phyloP scores from a whole-genome alignment of 768 basidiomycete species.

The Mycena filopes region DNA sequence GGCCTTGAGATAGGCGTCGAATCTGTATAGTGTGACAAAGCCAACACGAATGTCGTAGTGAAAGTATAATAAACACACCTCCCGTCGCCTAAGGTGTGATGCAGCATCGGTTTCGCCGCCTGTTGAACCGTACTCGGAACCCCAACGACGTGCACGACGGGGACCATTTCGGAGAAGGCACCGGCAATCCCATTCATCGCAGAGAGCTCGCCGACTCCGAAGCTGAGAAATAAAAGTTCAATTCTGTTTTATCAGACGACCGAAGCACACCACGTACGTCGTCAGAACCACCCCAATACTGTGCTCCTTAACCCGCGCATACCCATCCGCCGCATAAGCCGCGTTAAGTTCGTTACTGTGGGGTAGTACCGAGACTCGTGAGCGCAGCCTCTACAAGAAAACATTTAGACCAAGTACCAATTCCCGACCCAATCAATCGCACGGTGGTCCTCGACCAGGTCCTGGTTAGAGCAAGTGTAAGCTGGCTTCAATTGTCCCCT shows the following conservation, averaged over 20 bases:
- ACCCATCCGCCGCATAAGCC: slow-evolving; percentile 92
- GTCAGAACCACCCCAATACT: slow-evolving; percentile 80
- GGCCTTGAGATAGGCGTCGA: slow-evolving; percentile 81
- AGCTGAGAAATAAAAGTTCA: slow-evolving; percentile 52
- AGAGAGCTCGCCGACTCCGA: slow-evolving; percentile 93
- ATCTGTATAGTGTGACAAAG: slow-evolving; percentile 60
- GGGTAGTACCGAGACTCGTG: slow-evolving; percentile 10
- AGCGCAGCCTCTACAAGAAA: no score
- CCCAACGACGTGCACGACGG: slow-evolving; percentile 89
- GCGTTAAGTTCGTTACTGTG: slow-evolving; percentile 85
- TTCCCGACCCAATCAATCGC: slow-evolving; percentile 91
- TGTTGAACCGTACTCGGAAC: slow-evolving; percentile 81
- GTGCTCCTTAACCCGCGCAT: slow-evolving; percentile 84
- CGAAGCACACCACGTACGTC: slow-evolving; percentile 58
- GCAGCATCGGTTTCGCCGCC: slow-evolving; percentile 76
- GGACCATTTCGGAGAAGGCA: slow-evolving; percentile 89
- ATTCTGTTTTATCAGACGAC: background rate
- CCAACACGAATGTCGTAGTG: background rate
- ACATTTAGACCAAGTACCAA: slow-evolving; percentile 57
- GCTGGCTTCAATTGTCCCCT: no score
- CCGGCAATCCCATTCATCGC: slow-evolving; percentile 89
- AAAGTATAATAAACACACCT: slow-evolving; percentile 51
- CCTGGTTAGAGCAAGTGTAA: no score
- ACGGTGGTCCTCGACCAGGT: slow-evolving; percentile 83
- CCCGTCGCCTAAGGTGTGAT: slow-evolving; percentile 90